Evolutionary conservation across 2,329 filamentous ascomycete genomes (phyloP), one percentile per base, ranked within the genome.

Genomic region (Xylaria sp.): DNA sequence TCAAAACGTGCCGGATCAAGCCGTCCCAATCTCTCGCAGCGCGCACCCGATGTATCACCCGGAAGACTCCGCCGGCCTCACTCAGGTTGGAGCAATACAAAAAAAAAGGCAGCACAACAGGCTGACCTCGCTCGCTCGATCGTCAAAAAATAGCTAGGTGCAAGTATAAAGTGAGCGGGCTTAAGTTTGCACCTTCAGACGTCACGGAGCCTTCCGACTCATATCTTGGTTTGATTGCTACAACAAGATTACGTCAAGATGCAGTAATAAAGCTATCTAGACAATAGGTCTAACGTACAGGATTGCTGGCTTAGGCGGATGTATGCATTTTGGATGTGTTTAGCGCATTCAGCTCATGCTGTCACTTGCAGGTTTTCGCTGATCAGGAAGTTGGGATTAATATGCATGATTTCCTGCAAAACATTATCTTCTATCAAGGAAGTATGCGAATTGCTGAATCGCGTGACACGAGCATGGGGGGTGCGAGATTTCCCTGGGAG

Each of bases 181-280:
- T 49, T 59, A 63, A 48, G 44, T 38, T 59, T 64, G 40, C 51
- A 40, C 17, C 36, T 59, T 59, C 53, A 49, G 4, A 20, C 42
- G 28, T 59, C 23, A 49, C 42, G n/a, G 64, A 5, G 4, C 15
- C 40, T 61, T 23, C 28, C 42, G 31, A 31, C 33, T 57, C 17
- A 20, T 20, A 33, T 44, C 44, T 33, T 57, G 48, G 33, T 48
- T 46, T 60, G 38, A 31, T 33, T 38, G 59, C 58, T 63, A 33
- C 36, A 59, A 54, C 59, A 54, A 54, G 20, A 54, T 65, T 64
- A 70, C 60, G 61, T 65, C 61, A 64, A 33, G 49, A 42, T 63
- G 48, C 36, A 40, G 42, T 33, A 28, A 31, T 38, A 46, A 31
- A 20, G 23, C 23, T 33, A 28, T 9, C 33, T 33, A 33, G 33